phyloP scores from a whole-genome alignment of 306 rosid genomes.

The Gynostemma pentaphyllum region DNA sequence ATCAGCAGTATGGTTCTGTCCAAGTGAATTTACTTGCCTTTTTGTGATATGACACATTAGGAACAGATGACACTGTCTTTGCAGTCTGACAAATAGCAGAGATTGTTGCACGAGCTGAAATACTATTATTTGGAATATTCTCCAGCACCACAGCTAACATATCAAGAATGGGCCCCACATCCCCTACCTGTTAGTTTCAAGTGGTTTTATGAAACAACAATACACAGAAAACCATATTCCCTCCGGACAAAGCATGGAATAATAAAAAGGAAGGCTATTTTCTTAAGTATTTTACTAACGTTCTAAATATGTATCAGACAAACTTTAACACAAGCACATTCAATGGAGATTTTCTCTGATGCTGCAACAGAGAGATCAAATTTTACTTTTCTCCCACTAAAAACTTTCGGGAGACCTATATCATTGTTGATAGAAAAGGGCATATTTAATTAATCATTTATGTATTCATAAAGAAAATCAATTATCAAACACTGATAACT shows the following conservation, averaged over 20 bases:
- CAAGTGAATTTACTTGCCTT: conserved; percentile 39
- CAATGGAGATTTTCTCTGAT: neutral
- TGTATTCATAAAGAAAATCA: neutral
- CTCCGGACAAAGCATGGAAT: neutral
- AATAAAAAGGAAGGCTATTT: conserved; percentile 1
- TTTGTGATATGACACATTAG: conserved; percentile 67
- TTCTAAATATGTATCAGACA: neutral
- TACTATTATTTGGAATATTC: conserved; percentile 37
- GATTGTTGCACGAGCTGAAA: conserved; percentile 61
- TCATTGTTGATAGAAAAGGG: neutral
- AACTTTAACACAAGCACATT: neutral
- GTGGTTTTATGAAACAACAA: conserved; percentile 15
- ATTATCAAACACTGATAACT: no score
- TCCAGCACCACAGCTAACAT: conserved; percentile 79
- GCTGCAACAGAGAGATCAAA: neutral
- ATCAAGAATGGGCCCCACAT: conserved; percentile 87
- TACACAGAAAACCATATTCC: neutral
- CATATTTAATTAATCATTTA: neutral
- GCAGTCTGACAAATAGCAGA: conserved; percentile 74
- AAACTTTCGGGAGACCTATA: neutral
- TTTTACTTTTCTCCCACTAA: neutral
- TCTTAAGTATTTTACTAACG: neutral
- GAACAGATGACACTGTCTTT: conserved; percentile 55
- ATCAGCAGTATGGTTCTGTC: conserved; percentile 7
- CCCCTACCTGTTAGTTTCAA: conserved; percentile 61